phyloP scores from a whole-genome alignment of 768 basidiomycete species.

The Dendrothele bispora region DNA sequence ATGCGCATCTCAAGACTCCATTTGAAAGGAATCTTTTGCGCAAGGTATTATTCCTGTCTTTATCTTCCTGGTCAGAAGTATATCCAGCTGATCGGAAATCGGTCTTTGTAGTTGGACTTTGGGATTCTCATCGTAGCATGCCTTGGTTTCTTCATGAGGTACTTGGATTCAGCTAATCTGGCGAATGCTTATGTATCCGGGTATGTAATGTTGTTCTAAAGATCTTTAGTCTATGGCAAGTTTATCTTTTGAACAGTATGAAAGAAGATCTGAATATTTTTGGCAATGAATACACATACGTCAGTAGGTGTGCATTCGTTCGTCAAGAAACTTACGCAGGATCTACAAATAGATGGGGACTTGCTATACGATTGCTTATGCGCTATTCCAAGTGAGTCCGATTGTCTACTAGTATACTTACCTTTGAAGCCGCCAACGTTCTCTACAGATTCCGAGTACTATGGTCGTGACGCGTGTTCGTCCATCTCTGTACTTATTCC shows the following conservation, averaged over 20 bases:
- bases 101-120: slow-evolving; percentile 20
- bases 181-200: slow-evolving; percentile 21
- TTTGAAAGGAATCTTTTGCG: slow-evolving; percentile 20
- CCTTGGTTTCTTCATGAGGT: slow-evolving; percentile 24
- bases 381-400: slow-evolving; percentile 14
- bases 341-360: slow-evolving; percentile 20
- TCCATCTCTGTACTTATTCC: slow-evolving; percentile 17
- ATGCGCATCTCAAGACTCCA: slow-evolving; percentile 17
- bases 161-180: slow-evolving; percentile 22
- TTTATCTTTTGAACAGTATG: slow-evolving; percentile 15
- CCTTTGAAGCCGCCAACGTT: background rate
- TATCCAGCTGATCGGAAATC: background rate
- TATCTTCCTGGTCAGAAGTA: background rate
- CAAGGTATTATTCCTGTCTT: slow-evolving; percentile 9
- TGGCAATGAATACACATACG: slow-evolving; percentile 24
- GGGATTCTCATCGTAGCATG: slow-evolving; percentile 23
- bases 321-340: background rate
- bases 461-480: slow-evolving; percentile 22
- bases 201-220: background rate
- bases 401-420: background rate
- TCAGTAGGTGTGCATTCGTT: background rate
- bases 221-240: background rate
- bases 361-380: slow-evolving; percentile 22
- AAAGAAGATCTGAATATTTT: slow-evolving; percentile 22
- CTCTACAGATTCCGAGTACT: slow-evolving; percentile 21